These are phyloP conservation scores for Alternaria brassicicola DNA, from an alignment of 2,329 filamentous ascomycete species.

Conservation along the genomic window DNA sequence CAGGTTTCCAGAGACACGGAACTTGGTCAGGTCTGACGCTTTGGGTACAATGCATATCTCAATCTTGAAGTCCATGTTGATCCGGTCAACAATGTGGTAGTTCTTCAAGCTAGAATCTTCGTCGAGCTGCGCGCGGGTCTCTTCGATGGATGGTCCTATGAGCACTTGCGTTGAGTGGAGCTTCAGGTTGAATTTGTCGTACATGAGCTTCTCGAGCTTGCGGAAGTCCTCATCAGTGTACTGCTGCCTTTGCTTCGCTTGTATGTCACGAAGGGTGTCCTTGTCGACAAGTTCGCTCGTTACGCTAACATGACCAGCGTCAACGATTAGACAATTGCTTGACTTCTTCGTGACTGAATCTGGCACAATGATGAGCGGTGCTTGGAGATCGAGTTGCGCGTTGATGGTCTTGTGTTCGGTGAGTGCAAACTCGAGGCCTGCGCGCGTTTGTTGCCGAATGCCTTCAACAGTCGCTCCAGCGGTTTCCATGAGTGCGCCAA, in stretches of 20 bases:
- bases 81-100: slow-evolving; percentile 91
- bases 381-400: slow-evolving; percentile 91
- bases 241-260: slow-evolving; percentile 84
- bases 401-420: slow-evolving; percentile 99
- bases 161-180: slow-evolving; percentile 93
- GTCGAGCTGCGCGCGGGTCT: slow-evolving; percentile 81
- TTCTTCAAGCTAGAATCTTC: slow-evolving; percentile 70
- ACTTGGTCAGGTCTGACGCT: slow-evolving; percentile 87
- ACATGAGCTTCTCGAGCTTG: slow-evolving; percentile 90
- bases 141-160: slow-evolving; percentile 90
- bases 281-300: slow-evolving; percentile 93
- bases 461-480: slow-evolving; percentile 96
- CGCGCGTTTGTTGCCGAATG: slow-evolving; percentile 90
- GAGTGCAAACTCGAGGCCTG: slow-evolving; percentile 92
- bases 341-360: slow-evolving; percentile 84
- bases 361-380: slow-evolving; percentile 93
- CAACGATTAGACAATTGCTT: slow-evolving; percentile 88
- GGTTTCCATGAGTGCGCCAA: slow-evolving; percentile 91
- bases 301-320: slow-evolving; percentile 94
- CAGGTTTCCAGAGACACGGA: slow-evolving; percentile 88
- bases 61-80: slow-evolving; percentile 97
- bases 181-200: slow-evolving; percentile 94
- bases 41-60: slow-evolving; percentile 97
- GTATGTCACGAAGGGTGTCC: slow-evolving; percentile 84
- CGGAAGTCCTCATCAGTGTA: slow-evolving; percentile 91